Evolutionary conservation across 192 early-diverging fungal genomes (phyloP).

Genomic region (Kappamyces sp.): DNA sequence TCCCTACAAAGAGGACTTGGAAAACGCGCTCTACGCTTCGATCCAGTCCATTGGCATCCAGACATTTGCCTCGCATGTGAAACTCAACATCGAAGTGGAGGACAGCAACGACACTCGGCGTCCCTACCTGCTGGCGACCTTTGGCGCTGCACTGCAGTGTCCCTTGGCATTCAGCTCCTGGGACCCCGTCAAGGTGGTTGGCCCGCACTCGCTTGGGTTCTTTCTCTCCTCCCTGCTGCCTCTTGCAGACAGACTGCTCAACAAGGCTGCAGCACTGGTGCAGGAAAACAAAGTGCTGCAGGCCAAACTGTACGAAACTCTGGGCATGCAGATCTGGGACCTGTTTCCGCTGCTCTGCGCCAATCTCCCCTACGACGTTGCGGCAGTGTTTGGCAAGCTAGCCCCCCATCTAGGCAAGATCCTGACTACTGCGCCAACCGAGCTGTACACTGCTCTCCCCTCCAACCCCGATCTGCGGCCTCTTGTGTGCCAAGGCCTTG

Average conservation of each 20-base stretch:
- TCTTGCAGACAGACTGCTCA: constrained; percentile 64
- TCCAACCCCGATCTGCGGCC: constrained; percentile 71
- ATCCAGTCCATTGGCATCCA: constrained; percentile 76
- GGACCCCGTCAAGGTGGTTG: constrained; percentile 20
- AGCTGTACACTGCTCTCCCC: constrained; percentile 29
- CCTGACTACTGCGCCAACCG: constrained; percentile 38
- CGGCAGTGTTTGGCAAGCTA: constrained; percentile 32
- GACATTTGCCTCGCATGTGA: constrained; percentile 64
- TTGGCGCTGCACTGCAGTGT: constrained; percentile 67
- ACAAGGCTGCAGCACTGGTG: constrained; percentile 53
- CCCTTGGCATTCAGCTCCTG: constrained; percentile 1
- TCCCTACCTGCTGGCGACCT: constrained; percentile 84
- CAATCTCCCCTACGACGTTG: constrained; percentile 72
- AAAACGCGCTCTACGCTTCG: constrained; percentile 72
- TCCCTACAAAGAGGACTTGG: constrained; percentile 80
- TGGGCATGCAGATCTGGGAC: constrained; percentile 83
- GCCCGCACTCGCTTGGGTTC: constrained; percentile 54
- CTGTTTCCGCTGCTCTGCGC: constrained; percentile 77
- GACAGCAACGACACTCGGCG: constrained; percentile 53
- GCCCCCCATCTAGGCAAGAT: constrained; percentile 72
- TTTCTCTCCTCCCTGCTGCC: constrained; percentile 71
- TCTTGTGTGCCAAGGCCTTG: constrained; percentile 67
- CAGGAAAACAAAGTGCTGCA: constrained; percentile 39
- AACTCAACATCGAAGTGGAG: constrained; percentile 77
- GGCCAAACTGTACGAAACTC: constrained; percentile 86